phyloP scores from a whole-genome alignment of 2,329 filamentous ascomycete species.

The Davidsoniella virescens region DNA sequence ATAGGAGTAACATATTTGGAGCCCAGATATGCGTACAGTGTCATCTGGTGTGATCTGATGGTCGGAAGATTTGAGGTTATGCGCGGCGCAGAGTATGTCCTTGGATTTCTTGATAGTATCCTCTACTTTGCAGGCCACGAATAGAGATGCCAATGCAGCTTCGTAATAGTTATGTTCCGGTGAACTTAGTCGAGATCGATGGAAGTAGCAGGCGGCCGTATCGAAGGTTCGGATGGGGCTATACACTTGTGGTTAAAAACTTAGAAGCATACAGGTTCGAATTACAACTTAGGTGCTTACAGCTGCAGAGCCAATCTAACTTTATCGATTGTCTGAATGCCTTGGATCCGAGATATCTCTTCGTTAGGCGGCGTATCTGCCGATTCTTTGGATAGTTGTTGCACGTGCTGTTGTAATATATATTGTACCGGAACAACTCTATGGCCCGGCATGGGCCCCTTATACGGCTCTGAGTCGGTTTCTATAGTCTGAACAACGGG shows the following conservation, averaged over 20 bases:
- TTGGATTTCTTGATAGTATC: slow-evolving; percentile 94
- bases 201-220: slow-evolving; percentile 82
- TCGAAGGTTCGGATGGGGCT: slow-evolving; percentile 84
- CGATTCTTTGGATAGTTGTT: slow-evolving; percentile 52
- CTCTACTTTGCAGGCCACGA: slow-evolving; percentile 92
- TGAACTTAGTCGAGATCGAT: slow-evolving; percentile 79
- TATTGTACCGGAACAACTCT: slow-evolving; percentile 48
- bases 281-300: slow-evolving; percentile 30
- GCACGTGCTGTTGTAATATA: slow-evolving; percentile 65
- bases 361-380: slow-evolving; percentile 58
- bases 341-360: slow-evolving; percentile 65
- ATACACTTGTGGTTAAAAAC: background rate
- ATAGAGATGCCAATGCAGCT: slow-evolving; percentile 72
- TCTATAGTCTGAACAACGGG: slow-evolving; percentile 9
- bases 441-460: slow-evolving; percentile 30
- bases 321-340: slow-evolving; percentile 76
- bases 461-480: slow-evolving; percentile 13
- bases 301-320: slow-evolving; percentile 64
- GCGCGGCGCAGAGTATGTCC: slow-evolving; percentile 80
- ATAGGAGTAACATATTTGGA: background rate
- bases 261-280: slow-evolving; percentile 3
- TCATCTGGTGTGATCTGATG: slow-evolving; percentile 66
- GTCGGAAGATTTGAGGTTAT: slow-evolving; percentile 60
- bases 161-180: slow-evolving; percentile 78
- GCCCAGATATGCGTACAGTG: slow-evolving; percentile 35